Base-by-base conservation (phyloP, 257 asterid genomes). In the Nemophila menziesii region DNA sequence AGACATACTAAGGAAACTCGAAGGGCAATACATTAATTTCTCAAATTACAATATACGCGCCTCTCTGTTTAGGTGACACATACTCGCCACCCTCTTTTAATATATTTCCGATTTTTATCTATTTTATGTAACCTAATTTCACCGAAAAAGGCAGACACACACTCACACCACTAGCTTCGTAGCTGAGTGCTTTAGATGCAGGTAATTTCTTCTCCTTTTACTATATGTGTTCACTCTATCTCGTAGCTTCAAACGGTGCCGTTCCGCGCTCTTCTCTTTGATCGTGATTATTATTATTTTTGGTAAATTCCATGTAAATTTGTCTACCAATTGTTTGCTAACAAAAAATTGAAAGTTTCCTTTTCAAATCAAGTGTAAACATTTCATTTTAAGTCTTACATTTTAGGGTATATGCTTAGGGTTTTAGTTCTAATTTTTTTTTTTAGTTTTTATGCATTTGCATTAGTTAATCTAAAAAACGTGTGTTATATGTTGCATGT, bases 401-500 rank as follows among this genome's bases (percentile, higher is more conserved):
- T n/a, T n/a, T n/a, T n/a, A n/a, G n/a, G n/a, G n/a, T n/a, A n/a
- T n/a, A n/a, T n/a, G n/a, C n/a, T n/a, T n/a, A n/a, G n/a, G n/a
- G n/a, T n/a, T n/a, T n/a, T n/a, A n/a, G n/a, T n/a, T n/a, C n/a
- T n/a, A n/a, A n/a, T n/a, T n/a, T n/a, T n/a, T n/a, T n/a, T n/a
- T n/a, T n/a, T n/a, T n/a, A n/a, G n/a, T n/a, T n/a, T n/a, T n/a
- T n/a, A n/a, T n/a, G n/a, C n/a, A n/a, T n/a, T n/a, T n/a, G n/a
- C n/a, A n/a, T n/a, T n/a, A n/a, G n/a, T n/a, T n/a, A 5, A 13
- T 29, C 5, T 29, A 29, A 29, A 41, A 52, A 5, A 27, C 43
- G n/a, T 16, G 26, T 43, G 20, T 15, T 46, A 22, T 39, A 21
- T 20, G 33, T 22, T 34, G 43, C 51, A 16, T 39, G 54, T 24